These are phyloP conservation scores for Cyclostephanos invisitatus DNA, from an alignment of 108 stramenopile species.

Conservation along the genomic window DNA sequence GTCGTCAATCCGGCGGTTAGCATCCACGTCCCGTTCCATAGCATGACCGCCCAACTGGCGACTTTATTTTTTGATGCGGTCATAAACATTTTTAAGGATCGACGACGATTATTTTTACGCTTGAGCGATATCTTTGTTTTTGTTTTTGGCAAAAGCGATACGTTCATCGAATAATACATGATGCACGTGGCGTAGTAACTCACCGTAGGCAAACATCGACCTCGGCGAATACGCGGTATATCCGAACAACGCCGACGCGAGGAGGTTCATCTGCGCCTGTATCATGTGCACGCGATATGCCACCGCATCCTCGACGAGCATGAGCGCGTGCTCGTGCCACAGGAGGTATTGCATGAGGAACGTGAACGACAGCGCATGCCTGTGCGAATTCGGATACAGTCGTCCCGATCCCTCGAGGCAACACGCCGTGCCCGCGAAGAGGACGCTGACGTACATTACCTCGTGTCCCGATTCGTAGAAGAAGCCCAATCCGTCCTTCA, in stretches of 20 bases:
- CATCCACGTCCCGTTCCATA: constrained; percentile 26
- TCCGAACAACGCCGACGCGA: constrained; percentile 46
- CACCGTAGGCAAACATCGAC: constrained; percentile 17
- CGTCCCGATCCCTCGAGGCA: not conserved
- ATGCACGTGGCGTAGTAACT: not conserved
- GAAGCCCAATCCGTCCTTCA: constrained; percentile 13
- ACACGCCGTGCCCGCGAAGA: constrained; percentile 10
- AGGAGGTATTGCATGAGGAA: constrained; percentile 23
- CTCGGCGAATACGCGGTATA: constrained; percentile 45
- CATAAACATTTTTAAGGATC: too few species aligned
- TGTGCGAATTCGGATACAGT: constrained; percentile 9
- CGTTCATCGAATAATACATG: too few species aligned
- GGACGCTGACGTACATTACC: constrained; percentile 7
- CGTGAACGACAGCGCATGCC: constrained; percentile 18
- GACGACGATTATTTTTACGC: too few species aligned
- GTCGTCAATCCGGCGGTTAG: constrained; percentile 18
- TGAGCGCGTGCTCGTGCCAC: constrained; percentile 25
- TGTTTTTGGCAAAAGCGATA: too few species aligned
- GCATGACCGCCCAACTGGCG: constrained; percentile 25
- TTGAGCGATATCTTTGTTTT: too few species aligned
- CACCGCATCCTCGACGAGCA: constrained; percentile 7
- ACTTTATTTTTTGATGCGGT: not conserved
- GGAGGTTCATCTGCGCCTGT: constrained; percentile 25
- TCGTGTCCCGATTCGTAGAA: constrained; percentile 14
- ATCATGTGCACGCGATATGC: constrained; percentile 13